Percentiles rank a stretch among this genome's conserved stretches.
phyloP scores from a whole-genome alignment of 1,139 yeast genomes.

The Insectozyma bohioensis region DNA sequence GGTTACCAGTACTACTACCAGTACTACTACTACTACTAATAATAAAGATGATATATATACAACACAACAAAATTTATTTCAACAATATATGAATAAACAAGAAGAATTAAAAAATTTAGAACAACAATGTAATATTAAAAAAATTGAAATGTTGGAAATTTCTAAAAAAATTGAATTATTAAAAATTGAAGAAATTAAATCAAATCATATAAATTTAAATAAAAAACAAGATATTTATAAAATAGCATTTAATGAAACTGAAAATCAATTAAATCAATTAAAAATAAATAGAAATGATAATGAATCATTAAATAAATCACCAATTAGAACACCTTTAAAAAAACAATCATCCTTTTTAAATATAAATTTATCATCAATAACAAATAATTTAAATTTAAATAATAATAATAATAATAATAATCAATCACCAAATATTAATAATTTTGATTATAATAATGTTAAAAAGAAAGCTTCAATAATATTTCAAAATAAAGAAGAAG shows the following conservation, averaged over 20 bases:
- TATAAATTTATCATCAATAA: slow-evolving; percentile 2
- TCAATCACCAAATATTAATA: too few species aligned
- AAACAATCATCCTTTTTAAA: slow-evolving; percentile 9
- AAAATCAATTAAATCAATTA: slow-evolving; percentile 11
- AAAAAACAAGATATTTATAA: slow-evolving; percentile 11
- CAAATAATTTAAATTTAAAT: slow-evolving; percentile 2
- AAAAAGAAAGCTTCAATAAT: slow-evolving; percentile 15
- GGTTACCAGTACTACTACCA: too few species aligned
- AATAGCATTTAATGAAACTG: slow-evolving; percentile 13
- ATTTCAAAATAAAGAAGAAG: slow-evolving; percentile 8
- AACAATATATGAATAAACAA: slow-evolving; percentile 22
- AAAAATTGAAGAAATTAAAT: slow-evolving; percentile 11
- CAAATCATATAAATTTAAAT: neutral
- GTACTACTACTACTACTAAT: too few species aligned
- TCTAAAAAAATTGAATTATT: slow-evolving; percentile 19
- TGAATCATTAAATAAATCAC: too few species aligned
- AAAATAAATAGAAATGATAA: slow-evolving; percentile 4
- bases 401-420: too few species aligned
- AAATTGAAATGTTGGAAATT: slow-evolving; percentile 31
- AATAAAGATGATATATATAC: too few species aligned
- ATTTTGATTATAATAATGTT: too few species aligned
- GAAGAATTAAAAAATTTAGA: slow-evolving; percentile 25
- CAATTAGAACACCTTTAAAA: too few species aligned
- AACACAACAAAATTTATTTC: slow-evolving; percentile 16
- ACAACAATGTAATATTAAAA: slow-evolving; percentile 21